Percentiles rank a stretch among this genome's conserved stretches.
Evolutionary conservation across 306 rosid genomes (phyloP).

Genomic region (Cucumis melo): DNA sequence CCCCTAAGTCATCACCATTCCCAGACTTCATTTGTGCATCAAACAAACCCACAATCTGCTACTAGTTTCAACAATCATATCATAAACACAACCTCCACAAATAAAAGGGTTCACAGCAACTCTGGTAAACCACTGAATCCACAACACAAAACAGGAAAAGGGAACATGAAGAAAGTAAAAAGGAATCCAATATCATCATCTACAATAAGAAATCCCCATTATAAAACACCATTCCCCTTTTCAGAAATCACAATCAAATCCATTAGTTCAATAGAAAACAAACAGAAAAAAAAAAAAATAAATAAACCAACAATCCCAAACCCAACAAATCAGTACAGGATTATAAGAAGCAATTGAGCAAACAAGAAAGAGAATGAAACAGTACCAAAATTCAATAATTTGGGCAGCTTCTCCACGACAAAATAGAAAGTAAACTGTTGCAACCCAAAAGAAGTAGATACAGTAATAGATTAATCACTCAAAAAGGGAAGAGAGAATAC

Average conservation of each 20-base stretch:
- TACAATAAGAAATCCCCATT: neutral
- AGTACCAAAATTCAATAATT: neutral
- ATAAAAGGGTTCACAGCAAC: neutral
- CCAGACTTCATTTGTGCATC: conserved; percentile 20
- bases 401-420: neutral
- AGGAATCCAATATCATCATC: neutral
- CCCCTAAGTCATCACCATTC: conserved; percentile 10
- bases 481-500: neutral
- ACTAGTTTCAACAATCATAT: neutral
- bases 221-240: neutral
- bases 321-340: neutral
- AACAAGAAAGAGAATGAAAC: neutral
- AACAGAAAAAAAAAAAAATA: neutral
- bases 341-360: neutral
- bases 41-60: neutral
- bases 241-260: neutral
- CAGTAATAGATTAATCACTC: neutral
- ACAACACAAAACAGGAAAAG: neutral
- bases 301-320: neutral
- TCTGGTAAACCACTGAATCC: neutral
- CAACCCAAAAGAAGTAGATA: neutral
- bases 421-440: neutral
- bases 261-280: neutral
- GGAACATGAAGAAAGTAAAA: neutral
- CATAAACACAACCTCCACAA: neutral